A percentile compares a stretch with the other conserved stretches of the same genome.
phyloP scores from a whole-genome alignment of 805 yeast species.

The Schwanniomyces yamadae region DNA sequence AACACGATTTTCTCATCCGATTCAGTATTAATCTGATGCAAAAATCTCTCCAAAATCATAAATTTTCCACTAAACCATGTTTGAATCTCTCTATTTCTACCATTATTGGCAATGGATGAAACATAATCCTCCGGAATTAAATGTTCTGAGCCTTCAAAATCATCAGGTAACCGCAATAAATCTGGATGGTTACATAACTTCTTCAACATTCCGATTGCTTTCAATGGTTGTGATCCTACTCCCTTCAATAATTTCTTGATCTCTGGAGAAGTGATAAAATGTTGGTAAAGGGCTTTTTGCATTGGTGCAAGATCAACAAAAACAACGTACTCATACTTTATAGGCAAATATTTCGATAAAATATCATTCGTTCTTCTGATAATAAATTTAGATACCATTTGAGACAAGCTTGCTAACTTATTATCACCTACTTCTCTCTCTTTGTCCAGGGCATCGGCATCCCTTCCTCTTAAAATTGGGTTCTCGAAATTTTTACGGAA shows the following conservation, averaged over 20 bases:
- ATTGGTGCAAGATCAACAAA: slow-evolving; percentile 81
- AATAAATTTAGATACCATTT: slow-evolving; percentile 81
- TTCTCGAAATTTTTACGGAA: slow-evolving; percentile 83
- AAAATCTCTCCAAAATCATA: slow-evolving; percentile 77
- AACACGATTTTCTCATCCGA: slow-evolving; percentile 94
- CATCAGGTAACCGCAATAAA: slow-evolving; percentile 70
- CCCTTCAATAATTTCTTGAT: slow-evolving; percentile 66
- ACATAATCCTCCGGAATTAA: slow-evolving; percentile 76
- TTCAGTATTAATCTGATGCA: slow-evolving; percentile 69
- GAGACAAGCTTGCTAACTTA: slow-evolving; percentile 68
- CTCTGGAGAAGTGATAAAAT: slow-evolving; percentile 77
- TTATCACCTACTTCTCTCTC: slow-evolving; percentile 69
- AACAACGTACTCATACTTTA: slow-evolving; percentile 95
- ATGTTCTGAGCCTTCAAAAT: slow-evolving; percentile 65
- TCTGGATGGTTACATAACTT: slow-evolving; percentile 96
- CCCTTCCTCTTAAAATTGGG: slow-evolving; percentile 81
- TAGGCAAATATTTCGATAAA: slow-evolving; percentile 88
- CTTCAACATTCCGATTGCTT: slow-evolving; percentile 84
- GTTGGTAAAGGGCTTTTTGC: slow-evolving; percentile 68
- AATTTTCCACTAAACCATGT: slow-evolving; percentile 87
- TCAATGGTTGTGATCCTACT: slow-evolving; percentile 76
- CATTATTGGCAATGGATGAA: slow-evolving; percentile 40
- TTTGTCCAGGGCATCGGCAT: slow-evolving; percentile 80
- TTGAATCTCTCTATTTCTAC: slow-evolving; percentile 71
- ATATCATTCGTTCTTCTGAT: slow-evolving; percentile 95